Base-by-base conservation (phyloP, 345 rosid species). In the Dimocarpus longan region DNA sequence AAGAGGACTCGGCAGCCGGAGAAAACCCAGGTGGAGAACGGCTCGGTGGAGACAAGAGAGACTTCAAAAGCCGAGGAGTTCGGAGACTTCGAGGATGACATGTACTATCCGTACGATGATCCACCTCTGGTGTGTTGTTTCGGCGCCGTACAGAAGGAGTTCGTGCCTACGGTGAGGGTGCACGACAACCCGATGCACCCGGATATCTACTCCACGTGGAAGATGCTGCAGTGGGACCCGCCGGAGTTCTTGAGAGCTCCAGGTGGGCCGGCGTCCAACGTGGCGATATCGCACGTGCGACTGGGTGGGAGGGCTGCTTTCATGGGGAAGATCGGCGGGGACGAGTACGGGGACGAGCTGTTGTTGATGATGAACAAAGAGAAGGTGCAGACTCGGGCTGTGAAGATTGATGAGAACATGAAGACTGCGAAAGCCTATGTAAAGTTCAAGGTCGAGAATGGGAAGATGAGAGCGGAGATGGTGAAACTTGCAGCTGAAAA, bases 211-310 rank as follows among this genome's bases (percentile, higher is more conserved):
- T 92, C 97, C 21, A 84, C 90, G 81, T 93, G 98, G 98, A 96
- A 93, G 84, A 90, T 89, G 97, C 86, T 96, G 26, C 98, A 93
- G 83, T 93, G 97, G 97, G 93, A 91, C 70, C 98, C 98, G 15
- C 97, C 98, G 59, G 97, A 96, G 86, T 93, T 93, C 76, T 91
- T 81, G 5, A 78, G 97, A 75, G 93, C 96, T 10, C 99, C 95
- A 0, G 98, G 98, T 32, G 97, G 99, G 63, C 85, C 98, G 0
- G 91, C 93, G 12, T 90, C 92, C 15, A 92, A 93, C 77, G 98
- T 93, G 81, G 98, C 97, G 8, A 89, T 93, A 75, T 88, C 97
- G 8, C 97, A 91, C 73, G 95, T 89, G 63, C 80, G 99, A 83
- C 87, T 93, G 0, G 97, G 98, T 0, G 98, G 99, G 6, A 87